Percentiles rank a stretch among this genome's conserved stretches.
Conservation (phyloP, 106 monocot genomes). For the Agapanthus africanus region DNA sequence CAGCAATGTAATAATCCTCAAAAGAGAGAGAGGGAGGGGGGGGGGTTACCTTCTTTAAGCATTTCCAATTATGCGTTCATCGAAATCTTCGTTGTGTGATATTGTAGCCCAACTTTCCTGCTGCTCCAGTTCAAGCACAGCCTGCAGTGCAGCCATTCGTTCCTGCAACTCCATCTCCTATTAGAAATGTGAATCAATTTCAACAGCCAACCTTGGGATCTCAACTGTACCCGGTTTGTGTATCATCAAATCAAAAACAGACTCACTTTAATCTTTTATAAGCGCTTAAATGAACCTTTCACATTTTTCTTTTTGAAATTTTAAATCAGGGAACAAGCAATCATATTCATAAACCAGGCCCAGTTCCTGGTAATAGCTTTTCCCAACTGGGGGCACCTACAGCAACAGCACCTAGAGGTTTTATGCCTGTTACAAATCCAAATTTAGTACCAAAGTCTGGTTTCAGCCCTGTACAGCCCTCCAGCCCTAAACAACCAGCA, state of each 20-base stretch:
- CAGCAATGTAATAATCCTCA: neutral
- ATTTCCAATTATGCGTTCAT: neutral
- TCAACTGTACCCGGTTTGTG: constrained; percentile 69
- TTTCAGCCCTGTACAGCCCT: constrained; percentile 48
- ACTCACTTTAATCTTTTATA: neutral
- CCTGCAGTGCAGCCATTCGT: constrained; percentile 51
- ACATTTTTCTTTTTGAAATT: constrained; percentile 3
- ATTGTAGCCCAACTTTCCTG: constrained; percentile 35
- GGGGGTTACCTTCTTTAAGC: neutral
- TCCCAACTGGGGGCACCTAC: neutral
- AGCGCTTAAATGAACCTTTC: neutral
- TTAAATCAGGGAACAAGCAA: constrained; percentile 38
- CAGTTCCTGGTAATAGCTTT: too few species aligned
- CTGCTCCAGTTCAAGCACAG: constrained; percentile 40
- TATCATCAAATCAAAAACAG: neutral
- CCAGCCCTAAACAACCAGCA: constrained; percentile 48
- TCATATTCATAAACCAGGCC: constrained; percentile 36
- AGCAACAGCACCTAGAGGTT: constrained; percentile 11
- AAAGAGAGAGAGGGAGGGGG: too few species aligned
- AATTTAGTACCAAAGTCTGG: constrained; percentile 31
- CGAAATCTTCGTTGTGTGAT: neutral
- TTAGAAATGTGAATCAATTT: constrained; percentile 74
- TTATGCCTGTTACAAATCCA: constrained; percentile 36
- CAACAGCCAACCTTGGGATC: constrained; percentile 64
- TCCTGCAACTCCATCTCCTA: constrained; percentile 49